These are phyloP conservation scores for Lepiota subincarnata DNA, from an alignment of 768 basidiomycete species.

Conservation along the genomic window DNA sequence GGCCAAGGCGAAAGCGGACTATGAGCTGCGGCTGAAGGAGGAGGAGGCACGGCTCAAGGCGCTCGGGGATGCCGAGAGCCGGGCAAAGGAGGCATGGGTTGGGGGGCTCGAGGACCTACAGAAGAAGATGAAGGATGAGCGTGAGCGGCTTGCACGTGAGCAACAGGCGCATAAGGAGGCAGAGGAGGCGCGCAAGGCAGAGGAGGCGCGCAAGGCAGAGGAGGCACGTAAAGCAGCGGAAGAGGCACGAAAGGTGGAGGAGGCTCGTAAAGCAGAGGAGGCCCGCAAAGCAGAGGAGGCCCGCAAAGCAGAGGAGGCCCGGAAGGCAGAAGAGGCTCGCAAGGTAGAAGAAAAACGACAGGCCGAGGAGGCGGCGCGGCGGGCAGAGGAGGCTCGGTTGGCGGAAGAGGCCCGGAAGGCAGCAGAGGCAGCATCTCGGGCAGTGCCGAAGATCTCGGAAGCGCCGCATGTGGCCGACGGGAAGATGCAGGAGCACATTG, in stretches of 20 bases:
- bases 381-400: background rate
- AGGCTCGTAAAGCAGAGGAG: no score
- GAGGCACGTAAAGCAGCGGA: background rate
- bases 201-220: background rate
- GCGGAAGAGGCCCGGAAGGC: background rate
- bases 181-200: background rate
- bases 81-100: background rate
- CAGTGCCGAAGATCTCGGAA: background rate
- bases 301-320: background rate
- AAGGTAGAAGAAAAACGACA: background rate
- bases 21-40: background rate
- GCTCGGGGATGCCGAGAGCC: background rate
- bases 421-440: background rate
- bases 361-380: background rate
- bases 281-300: background rate
- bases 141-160: no score
- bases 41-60: background rate
- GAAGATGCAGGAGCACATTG: constrained; percentile 8
- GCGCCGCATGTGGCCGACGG: constrained; percentile 6
- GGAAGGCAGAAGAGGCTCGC: background rate
- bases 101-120: background rate
- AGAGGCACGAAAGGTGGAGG: background rate
- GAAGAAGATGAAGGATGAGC: no score
- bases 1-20: background rate
- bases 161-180: no score